Conservation (phyloP, 1,139 yeast genomes). For the Diutina pseudorugosa region DNA sequence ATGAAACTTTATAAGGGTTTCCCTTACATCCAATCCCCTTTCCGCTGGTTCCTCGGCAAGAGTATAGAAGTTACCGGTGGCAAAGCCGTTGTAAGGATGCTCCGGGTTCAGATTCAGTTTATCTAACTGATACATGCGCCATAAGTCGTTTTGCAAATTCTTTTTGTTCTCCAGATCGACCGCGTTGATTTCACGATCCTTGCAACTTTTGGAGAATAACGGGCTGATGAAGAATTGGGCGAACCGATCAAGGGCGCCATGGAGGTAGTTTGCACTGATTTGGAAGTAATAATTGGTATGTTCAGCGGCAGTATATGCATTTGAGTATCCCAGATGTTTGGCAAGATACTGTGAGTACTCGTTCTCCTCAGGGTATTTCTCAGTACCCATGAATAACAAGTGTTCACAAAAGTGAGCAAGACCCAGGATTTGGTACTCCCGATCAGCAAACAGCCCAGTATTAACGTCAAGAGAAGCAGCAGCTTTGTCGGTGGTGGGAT, state of each 20-base stretch:
- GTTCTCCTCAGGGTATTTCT: constrained; percentile 82
- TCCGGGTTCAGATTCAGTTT: constrained; percentile 56
- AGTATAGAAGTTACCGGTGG: constrained; percentile 61
- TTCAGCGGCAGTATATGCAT: constrained; percentile 83
- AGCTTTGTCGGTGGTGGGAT: constrained; percentile 76
- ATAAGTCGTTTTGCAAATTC: constrained; percentile 76
- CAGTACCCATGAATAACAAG: constrained; percentile 91
- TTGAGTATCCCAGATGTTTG: constrained; percentile 51
- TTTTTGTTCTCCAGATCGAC: constrained; percentile 95
- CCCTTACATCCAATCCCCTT: constrained; percentile 47
- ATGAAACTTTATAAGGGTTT: constrained; percentile 51
- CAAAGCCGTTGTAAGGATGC: constrained; percentile 67
- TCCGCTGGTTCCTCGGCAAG: constrained; percentile 42
- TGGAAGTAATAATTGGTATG: constrained; percentile 90
- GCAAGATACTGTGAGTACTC: constrained; percentile 73
- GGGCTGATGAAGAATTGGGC: constrained; percentile 88
- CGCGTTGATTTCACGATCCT: constrained; percentile 86
- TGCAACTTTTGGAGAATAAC: constrained; percentile 65
- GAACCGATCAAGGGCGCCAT: constrained; percentile 86
- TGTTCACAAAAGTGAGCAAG: constrained; percentile 97
- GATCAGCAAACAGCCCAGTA: constrained; percentile 83
- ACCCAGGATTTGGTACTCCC: constrained; percentile 56
- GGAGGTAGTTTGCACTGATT: constrained; percentile 58
- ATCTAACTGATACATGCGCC: constrained; percentile 84
- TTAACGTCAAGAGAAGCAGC: constrained; percentile 91